phyloP scores from a whole-genome alignment of 176 grass and related monocot species.

The Areca catechu region DNA sequence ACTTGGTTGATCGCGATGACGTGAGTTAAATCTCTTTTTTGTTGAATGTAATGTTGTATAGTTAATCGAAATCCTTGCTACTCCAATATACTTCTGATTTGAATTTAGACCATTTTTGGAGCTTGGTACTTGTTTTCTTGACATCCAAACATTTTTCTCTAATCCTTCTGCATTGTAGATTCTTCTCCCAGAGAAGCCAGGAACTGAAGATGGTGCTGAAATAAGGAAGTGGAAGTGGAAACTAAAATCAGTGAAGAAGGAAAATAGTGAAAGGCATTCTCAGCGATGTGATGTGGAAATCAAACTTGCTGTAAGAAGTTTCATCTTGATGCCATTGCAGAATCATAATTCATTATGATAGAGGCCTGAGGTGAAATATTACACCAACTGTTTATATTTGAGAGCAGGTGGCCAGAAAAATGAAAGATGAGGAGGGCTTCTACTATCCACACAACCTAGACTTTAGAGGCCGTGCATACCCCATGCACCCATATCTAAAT shows the following conservation, averaged over 20 bases:
- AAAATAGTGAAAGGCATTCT: constrained; percentile 83
- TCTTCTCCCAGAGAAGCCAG: constrained; percentile 71
- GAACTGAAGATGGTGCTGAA: constrained; percentile 61
- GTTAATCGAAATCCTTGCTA: too few species aligned
- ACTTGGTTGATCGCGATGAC: constrained; percentile 78
- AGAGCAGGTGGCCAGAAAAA: constrained; percentile 75
- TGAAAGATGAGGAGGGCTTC: constrained; percentile 89
- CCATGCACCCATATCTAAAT: constrained; percentile 93
- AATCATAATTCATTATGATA: not conserved
- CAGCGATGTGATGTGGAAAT: constrained; percentile 89
- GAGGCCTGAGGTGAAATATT: not conserved
- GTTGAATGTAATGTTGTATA: too few species aligned
- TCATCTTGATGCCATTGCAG: too few species aligned
- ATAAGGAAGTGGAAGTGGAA: constrained; percentile 74
- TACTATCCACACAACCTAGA: constrained; percentile 99
- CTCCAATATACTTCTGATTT: too few species aligned
- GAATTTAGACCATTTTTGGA: too few species aligned
- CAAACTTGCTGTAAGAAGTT: constrained; percentile 70
- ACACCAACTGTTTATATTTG: constrained; percentile 4
- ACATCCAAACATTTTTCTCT: not conserved
- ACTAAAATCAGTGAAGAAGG: constrained; percentile 45
- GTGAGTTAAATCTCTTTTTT: constrained; percentile 40
- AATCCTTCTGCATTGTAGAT: constrained; percentile 31
- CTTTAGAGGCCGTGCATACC: constrained; percentile 96
- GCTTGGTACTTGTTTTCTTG: too few species aligned